Evolutionary conservation across 148 eudicot species (phyloP), one percentile per base, ranked within the genome.

Genomic region (Cornus florida): DNA sequence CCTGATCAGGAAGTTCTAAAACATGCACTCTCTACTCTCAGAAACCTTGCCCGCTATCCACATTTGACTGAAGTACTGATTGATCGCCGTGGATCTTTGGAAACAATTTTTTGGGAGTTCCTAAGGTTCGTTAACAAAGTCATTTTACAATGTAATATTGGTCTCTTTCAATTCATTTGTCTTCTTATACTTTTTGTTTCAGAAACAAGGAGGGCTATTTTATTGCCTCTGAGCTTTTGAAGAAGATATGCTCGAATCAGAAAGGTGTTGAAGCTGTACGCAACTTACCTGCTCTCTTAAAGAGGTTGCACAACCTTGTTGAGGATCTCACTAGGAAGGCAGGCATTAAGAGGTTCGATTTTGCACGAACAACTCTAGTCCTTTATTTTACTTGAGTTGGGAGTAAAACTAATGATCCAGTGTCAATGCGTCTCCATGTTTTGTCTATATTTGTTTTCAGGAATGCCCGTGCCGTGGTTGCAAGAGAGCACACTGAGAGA

Each of bases 1-100:
- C 97, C 99, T 57, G 99, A 95, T 83, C 97, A 93, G 75, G 93
- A 95, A 84, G 90, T 95, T 76, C 84, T 95, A 19, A 93, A 92
- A 82, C 92, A 92, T 72, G 85, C 93, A 56, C 82, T 95, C 19
- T 95, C 97, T 60, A 93, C 94, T 69, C 90, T 95, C 7, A 84
- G 95, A 84, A 95, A 95, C 80, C 97, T 93, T 57, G 90, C 97
- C 39, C 87, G 84, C 19, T 88, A 93, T 82, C 83, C 93, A 32
- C 88, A 88, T 79, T 85, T 95, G 76, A 87, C 92, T 41, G 90
- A 91, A 70, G 86, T 78, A 64, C 80, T 95, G 70, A 75, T 93
- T 83, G 73, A 86, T 56, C 86, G 78, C 73, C 78, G 24, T 76
- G 91, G 89, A 72, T 91, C 90, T 22, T 76, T 90, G 28, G 86